Base-by-base conservation (phyloP, 2,329 filamentous ascomycete genomes). In the Alternaria brassicicola region DNA sequence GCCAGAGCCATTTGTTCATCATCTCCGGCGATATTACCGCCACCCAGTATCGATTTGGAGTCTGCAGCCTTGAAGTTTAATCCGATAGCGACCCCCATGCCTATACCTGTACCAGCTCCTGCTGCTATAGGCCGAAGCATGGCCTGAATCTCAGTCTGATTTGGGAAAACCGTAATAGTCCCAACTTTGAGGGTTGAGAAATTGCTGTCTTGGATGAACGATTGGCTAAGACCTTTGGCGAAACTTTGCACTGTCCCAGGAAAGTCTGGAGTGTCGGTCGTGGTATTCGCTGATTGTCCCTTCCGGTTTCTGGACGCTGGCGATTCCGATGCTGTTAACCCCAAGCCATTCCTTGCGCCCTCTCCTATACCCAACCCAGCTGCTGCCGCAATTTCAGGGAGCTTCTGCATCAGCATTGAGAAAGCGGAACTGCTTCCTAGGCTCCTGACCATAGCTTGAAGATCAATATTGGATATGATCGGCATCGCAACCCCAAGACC, bases 31-130 rank as follows among this genome's bases (percentile, higher is more conserved):
- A 50, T 53, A 13, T 64, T 63, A 15, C 47, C 55, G 9, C 47
- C 55, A 10, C 21, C 46, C 8, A 66, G 39, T 4, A 50, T 54
- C 9, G 58, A 46, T 9, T 38, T 25, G 3, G 59, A 56, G 8
- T 59, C 50, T 6, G 30, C 47, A 26, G 60, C 6, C 12, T 62
- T 69, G 42, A 65, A 51, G 4, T 57, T 52, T 10, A 73, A 33
- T 2, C 71, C 70, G 33, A 72, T 54, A 1, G 71, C 67, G 2
- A 67, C 26, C 0, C 71, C 70, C 52, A 67, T 62, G 1, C 71
- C 71, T 31, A 72, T 66, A 2, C 71, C 71, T 5, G 70, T 67
- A 25, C 71, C 71, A 49, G 69, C 67, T 12, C 71, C 71, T 17
- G 69, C 62, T n/a, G 65, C 69, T 4, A 73, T 35, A 15, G 66